phyloP scores from a whole-genome alignment of 352 stramenopile species.

The Globisporangium lucens region DNA sequence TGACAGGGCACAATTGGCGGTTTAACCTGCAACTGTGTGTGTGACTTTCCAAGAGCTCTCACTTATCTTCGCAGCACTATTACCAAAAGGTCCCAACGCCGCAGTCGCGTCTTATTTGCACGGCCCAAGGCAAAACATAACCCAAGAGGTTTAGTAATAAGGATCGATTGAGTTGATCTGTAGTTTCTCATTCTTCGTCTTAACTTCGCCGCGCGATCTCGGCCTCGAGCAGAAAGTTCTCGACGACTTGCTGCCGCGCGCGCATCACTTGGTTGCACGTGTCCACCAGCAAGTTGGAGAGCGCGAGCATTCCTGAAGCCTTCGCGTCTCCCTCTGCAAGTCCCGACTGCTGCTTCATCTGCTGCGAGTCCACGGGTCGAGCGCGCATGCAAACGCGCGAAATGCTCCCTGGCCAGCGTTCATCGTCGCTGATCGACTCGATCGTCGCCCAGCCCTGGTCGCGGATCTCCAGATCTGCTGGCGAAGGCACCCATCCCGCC shows the following conservation, averaged over 20 bases:
- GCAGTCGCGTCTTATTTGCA: too few relatives aligned
- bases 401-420: background rate
- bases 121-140: too few relatives aligned
- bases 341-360: background rate
- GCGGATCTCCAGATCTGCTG: background rate
- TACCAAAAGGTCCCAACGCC: too few relatives aligned
- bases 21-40: too few relatives aligned
- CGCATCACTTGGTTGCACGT: constrained; percentile 1
- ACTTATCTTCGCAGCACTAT: too few relatives aligned
- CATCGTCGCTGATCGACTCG: background rate
- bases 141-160: too few relatives aligned
- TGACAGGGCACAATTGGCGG: too few relatives aligned
- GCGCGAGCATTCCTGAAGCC: background rate
- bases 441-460: background rate
- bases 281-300: constrained; percentile 8
- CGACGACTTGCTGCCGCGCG: constrained; percentile 11
- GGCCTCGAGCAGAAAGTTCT: constrained; percentile 18
- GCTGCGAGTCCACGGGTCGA: background rate
- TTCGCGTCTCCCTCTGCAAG: background rate
- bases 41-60: too few relatives aligned
- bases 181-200: background rate
- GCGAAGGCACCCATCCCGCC: background rate
- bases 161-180: background rate
- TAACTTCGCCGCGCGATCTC: background rate
- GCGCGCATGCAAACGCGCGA: background rate